These are phyloP conservation scores for Anthracocystis panici-leucophaei DNA, from an alignment of 1,284 basidiomycete species.

Conservation along the genomic window DNA sequence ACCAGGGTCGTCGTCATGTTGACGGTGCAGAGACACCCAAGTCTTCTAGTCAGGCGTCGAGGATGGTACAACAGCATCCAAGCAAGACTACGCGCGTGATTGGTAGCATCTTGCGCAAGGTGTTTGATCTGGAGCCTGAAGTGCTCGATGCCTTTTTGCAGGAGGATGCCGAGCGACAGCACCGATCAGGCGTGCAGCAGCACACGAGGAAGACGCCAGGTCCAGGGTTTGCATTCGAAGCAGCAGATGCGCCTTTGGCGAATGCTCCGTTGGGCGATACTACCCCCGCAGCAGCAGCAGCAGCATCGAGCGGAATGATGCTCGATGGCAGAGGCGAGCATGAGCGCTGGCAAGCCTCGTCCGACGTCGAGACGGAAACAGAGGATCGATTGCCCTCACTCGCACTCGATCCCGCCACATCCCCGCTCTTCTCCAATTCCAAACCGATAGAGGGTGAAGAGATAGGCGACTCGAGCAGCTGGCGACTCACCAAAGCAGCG, in stretches of 20 bases:
- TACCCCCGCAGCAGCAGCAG: not conserved
- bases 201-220: not conserved
- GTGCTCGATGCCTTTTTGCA: constrained; percentile 50
- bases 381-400: not conserved
- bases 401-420: constrained; percentile 19
- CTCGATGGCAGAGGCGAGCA: constrained; percentile 32
- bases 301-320: constrained; percentile 19
- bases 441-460: constrained; percentile 37
- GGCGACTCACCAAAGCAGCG: constrained; percentile 42
- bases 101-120: constrained; percentile 41
- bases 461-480: not conserved
- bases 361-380: constrained; percentile 13
- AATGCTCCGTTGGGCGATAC: constrained; percentile 18
- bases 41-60: constrained; percentile 17
- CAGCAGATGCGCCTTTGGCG: constrained; percentile 22
- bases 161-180: constrained; percentile 26
- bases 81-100: constrained; percentile 47
- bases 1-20: constrained; percentile 4
- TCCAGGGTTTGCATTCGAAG: constrained; percentile 34
- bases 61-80: constrained; percentile 23
- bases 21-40: constrained; percentile 31
- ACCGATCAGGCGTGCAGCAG: constrained; percentile 6
- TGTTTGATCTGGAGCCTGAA: constrained; percentile 52
- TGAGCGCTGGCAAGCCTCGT: constrained; percentile 15
- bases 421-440: constrained; percentile 39